phyloP scores from a whole-genome alignment of 768 basidiomycete genomes.

The Mrakia gelida region DNA sequence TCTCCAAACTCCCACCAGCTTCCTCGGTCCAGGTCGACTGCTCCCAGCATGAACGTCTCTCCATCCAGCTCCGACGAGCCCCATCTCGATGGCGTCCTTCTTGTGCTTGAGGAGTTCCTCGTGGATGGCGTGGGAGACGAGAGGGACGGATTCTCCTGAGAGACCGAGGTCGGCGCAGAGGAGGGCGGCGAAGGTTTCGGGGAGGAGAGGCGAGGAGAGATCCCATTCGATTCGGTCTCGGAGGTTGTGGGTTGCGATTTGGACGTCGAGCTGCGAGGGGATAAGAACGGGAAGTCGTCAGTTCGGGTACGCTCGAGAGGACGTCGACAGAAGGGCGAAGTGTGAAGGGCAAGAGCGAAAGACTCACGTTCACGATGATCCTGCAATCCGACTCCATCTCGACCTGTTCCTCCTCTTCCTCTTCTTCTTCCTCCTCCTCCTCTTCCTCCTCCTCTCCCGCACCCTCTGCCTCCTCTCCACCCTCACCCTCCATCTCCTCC shows the following conservation, averaged over 20 bases:
- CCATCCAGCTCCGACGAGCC: constrained; percentile 65
- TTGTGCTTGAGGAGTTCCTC: constrained; percentile 95
- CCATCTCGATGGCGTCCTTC: constrained; percentile 90
- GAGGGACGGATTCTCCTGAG: constrained; percentile 76
- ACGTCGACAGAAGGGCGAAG: neutral
- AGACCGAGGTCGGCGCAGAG: constrained; percentile 84
- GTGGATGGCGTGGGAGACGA: constrained; percentile 88
- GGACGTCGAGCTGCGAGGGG: constrained; percentile 80
- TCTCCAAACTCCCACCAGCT: constrained; percentile 81
- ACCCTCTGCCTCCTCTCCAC: neutral
- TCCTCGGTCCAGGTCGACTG: constrained; percentile 53
- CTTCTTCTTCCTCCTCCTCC: constrained; percentile 21
- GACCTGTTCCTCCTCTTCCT: constrained; percentile 44
- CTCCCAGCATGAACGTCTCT: constrained; percentile 33
- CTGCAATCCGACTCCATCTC: constrained; percentile 47
- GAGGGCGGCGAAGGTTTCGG: constrained; percentile 72
- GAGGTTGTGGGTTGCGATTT: constrained; percentile 85
- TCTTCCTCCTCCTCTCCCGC: constrained; percentile 18
- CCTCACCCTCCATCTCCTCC: neutral
- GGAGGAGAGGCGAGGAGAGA: constrained; percentile 77
- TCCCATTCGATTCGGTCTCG: constrained; percentile 99
- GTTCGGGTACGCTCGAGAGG: neutral
- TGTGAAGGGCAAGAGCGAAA: neutral
- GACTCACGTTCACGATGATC: constrained; percentile 48
- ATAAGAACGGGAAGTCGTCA: constrained; percentile 9